These are phyloP conservation scores for Gnaphalium uliginosum DNA, from an alignment of 129 eudicot genomes.

Conservation along the genomic window DNA sequence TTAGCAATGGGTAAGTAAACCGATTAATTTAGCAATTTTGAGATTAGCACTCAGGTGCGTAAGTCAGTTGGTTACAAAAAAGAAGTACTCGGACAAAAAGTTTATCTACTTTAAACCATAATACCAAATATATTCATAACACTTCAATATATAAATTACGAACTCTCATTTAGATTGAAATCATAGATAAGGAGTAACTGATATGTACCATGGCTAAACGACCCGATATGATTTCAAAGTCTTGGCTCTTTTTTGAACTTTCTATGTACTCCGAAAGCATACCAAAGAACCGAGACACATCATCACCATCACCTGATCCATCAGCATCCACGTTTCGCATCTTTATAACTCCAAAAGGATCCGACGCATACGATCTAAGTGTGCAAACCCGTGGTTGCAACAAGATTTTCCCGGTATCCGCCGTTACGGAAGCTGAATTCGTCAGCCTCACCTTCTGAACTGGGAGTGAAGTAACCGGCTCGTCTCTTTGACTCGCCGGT, in stretches of 20 bases:
- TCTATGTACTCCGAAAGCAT: slow-evolving; percentile 76
- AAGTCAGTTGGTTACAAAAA: no score
- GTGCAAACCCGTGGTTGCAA: slow-evolving; percentile 87
- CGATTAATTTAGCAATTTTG: no score
- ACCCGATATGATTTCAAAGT: slow-evolving; percentile 84
- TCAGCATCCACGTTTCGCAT: slow-evolving; percentile 20
- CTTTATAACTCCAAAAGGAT: slow-evolving; percentile 53
- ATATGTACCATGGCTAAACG: slow-evolving; percentile 88
- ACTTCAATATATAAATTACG: neutral
- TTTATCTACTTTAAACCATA: neutral
- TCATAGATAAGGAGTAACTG: neutral
- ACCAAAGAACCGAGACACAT: slow-evolving; percentile 66
- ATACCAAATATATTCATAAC: neutral
- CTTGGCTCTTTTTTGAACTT: slow-evolving; percentile 83
- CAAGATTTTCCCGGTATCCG: slow-evolving; percentile 54
- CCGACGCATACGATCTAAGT: slow-evolving; percentile 72
- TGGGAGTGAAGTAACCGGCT: slow-evolving; percentile 25
- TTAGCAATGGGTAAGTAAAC: no score
- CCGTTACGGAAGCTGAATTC: neutral
- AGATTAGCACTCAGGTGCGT: no score
- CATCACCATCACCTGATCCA: slow-evolving; percentile 29
- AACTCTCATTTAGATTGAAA: neutral
- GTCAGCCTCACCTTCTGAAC: slow-evolving; percentile 42
- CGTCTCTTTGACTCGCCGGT: slow-evolving; percentile 36
- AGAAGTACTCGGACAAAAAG: no score